Evolutionary conservation across 179 eudicot genomes (phyloP), one percentile per base, ranked within the genome.

Genomic region (Nepenthes alata): DNA sequence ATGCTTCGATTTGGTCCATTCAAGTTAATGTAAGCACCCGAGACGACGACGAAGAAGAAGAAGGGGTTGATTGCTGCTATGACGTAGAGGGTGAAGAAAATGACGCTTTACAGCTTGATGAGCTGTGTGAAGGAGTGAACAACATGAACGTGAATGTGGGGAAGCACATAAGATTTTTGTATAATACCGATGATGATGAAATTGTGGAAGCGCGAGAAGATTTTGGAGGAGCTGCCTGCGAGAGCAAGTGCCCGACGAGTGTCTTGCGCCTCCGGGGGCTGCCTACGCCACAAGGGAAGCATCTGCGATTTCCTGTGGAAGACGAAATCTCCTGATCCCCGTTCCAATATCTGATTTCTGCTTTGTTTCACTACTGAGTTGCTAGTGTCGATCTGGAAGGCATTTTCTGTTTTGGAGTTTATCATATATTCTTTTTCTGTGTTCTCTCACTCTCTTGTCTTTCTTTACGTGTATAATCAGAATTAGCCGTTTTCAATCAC

Each of bases 101-200:
- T 25, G 25, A 25, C 25, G 25, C 25, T 25, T 25, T 25, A 25
- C 25, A 25, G 25, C 25, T 25, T 25, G 25, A 88, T 69, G 91
- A 82, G 41, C 66, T 91, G 11, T 88, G 95, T 75, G 85, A 83
- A 67, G 89, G 75, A 44, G 62, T 91, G 37, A 83, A 74, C 65
- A 81, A 78, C 61, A 81, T 91, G 2, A 79, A 54, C 57, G 78
- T 82, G 68, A 55, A 37, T 4, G 58, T 15, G 11, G 96, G 94
- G 3, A 88, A 82, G 62, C 96, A 86, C 53, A 79, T 66, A 13
- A 67, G 81, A 58, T 91, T 84, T 63, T 77, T 85, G 63, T 91
- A 91, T 70, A 70, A 84, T 77, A 84, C 84, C 72, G 89, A 83
- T 66, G 91, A 72, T 65, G 98, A 85, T 70, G 56, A 88, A 57